A percentile compares a stretch with the other conserved stretches of the same genome.
Evolutionary conservation across 495 filamentous ascomycete species (phyloP).

Genomic region (Hypoxylon fragiforme): DNA sequence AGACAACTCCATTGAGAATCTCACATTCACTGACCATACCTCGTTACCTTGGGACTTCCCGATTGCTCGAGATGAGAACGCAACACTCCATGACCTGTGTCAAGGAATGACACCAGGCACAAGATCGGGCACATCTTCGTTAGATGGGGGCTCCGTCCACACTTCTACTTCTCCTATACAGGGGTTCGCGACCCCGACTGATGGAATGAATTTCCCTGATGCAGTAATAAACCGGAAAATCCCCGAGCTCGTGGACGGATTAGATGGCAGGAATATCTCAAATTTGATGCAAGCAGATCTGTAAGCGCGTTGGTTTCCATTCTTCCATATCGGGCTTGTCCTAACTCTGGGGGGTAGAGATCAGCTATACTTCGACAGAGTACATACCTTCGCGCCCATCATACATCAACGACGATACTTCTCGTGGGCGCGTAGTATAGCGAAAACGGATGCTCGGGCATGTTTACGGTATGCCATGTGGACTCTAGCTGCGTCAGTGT

Average conservation of each 20-base stretch:
- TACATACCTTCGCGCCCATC: constrained; percentile 57
- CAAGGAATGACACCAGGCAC: constrained; percentile 16
- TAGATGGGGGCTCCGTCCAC: constrained; percentile 28
- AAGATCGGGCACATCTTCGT: constrained; percentile 17
- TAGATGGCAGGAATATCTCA: constrained; percentile 30
- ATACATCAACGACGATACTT: constrained; percentile 47
- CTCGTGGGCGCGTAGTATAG: constrained; percentile 29
- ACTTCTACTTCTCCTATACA: constrained; percentile 30
- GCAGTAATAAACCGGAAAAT: constrained; percentile 11
- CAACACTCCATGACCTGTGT: constrained; percentile 19
- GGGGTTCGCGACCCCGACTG: constrained; percentile 25
- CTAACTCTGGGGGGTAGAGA: constrained; percentile 45
- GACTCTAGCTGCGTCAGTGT: constrained; percentile 56
- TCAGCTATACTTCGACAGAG: constrained; percentile 62
- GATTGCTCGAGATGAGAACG: constrained; percentile 16
- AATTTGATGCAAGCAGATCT: constrained; percentile 33
- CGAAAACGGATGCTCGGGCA: constrained; percentile 24
- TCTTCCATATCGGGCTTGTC: not conserved
- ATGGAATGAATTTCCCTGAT: constrained; percentile 17
- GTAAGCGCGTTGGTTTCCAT: constrained; percentile 5
- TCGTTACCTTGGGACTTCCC: constrained; percentile 30
- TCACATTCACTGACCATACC: constrained; percentile 18
- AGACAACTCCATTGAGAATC: constrained; percentile 15
- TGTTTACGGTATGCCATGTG: constrained; percentile 60
- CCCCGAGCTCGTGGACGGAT: constrained; percentile 17